Evolutionary conservation across 306 rosid genomes (phyloP), one percentile per base, ranked within the genome.

Genomic region (Betula pendula): DNA sequence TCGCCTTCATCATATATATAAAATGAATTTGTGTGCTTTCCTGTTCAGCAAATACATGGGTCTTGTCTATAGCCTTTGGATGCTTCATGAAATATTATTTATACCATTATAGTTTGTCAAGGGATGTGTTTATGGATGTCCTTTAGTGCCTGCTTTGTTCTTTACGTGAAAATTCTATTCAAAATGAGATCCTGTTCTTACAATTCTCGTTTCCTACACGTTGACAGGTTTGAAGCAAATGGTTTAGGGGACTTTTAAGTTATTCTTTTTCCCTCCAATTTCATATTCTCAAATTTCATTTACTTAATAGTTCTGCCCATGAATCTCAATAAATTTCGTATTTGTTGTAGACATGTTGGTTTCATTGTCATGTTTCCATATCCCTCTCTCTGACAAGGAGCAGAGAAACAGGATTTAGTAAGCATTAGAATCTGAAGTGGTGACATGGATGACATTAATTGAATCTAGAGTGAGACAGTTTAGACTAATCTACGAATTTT

Each of bases 201-300:
- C 81, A 50, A 83, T 80, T 76, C 43, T 27, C 38, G 2, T 68
- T 67, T 70, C 83, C 79, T 68, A 63, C 80, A 58, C 84, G 83
- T 71, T 86, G 78, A 87, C 96, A 96, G 98, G 97, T 89, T 76
- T 86, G 75, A 83, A 85, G 90, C 76, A 91, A 76, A 79, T 89
- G 99, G 99, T 92, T 92, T 75, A 87, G 76, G 83, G 88, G 73
- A 74, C 59, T 90, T 80, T 0, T 95, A 81, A 90, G 98, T 95
- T 70, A 63, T 73, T 81, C 81, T 79, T 68, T 60, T 47, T 67
- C 72, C 50, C 56, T 70, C 33, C 76, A 75, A 17, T 27, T 63
- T 44, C 52, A 76, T 74, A 45, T 60, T 58, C 56, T 77, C 60
- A 16, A 27, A 60, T 78, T n/a, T 17, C 58, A 49, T 22, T 74